Base-by-base conservation (phyloP, 2,329 filamentous ascomycete species). In the Hysterium pulicare region DNA sequence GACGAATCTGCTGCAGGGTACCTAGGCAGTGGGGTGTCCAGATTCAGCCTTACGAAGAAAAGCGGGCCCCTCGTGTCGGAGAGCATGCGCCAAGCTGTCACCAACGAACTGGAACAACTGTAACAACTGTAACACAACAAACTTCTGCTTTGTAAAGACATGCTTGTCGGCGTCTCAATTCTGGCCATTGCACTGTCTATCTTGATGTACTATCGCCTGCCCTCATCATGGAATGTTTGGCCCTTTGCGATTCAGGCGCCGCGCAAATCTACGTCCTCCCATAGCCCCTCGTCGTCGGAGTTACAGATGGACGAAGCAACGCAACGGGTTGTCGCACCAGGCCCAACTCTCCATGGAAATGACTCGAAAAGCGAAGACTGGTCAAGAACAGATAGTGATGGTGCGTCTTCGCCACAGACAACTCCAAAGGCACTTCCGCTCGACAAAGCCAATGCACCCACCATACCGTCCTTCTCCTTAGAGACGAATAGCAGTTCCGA, bases 91-190 rank as follows among this genome's bases (percentile, higher is more conserved):
- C n/a, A n/a, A n/a, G n/a, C n/a, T n/a, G n/a, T n/a, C n/a, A n/a
- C n/a, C n/a, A n/a, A n/a, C n/a, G n/a, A n/a, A n/a, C n/a, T n/a
- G n/a, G n/a, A n/a, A n/a, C n/a, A n/a, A n/a, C n/a, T n/a, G n/a
- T n/a, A n/a, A 28, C 7, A 28, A 28, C 24, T 28, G 8, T 13
- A 7, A 28, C 24, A 28, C 7, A 28, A 8, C 24, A 7, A 28
- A 26, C 33, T 26, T 31, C 24, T 16, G 34, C 32, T 43, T 40
- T 36, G 36, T 34, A 48, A 53, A 59, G 62, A 57, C 41, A 68
- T 68, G 65, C 55, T 68, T 40, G 53, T 67, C 40, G 65, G 59
- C 36, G 56, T 67, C 38, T 63, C 65, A n/a, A 45, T 66, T 10
- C 49, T 68, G 24, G 58, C 60, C 26, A 55, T 67, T 36, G 67